phyloP scores from a whole-genome alignment of 805 yeast genomes.

The Candida succiphila region DNA sequence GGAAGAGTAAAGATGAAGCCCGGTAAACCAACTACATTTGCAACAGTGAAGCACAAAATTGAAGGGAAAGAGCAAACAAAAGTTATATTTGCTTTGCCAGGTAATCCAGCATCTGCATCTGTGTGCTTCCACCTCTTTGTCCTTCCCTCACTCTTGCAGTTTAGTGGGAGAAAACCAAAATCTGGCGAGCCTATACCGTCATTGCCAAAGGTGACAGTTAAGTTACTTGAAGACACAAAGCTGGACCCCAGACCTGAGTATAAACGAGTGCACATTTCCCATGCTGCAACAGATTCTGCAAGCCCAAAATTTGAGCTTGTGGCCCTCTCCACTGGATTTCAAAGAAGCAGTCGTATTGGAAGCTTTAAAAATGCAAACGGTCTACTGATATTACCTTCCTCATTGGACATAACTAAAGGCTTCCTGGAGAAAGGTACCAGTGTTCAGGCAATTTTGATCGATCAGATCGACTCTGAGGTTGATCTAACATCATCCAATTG shows the following conservation, averaged over 20 bases:
- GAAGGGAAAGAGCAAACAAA: constrained; percentile 11
- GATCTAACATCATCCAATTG: too few species aligned
- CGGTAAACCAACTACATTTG: constrained; percentile 50
- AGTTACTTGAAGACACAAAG: constrained; percentile 18
- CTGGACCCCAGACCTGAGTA: constrained; percentile 44
- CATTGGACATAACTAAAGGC: constrained; percentile 5
- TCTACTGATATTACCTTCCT: constrained; percentile 31
- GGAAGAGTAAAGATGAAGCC: constrained; percentile 53
- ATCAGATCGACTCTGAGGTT: neutral
- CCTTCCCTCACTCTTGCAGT: constrained; percentile 29
- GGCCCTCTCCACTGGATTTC: constrained; percentile 38
- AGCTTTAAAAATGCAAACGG: constrained; percentile 39
- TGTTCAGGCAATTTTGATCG: constrained; percentile 20
- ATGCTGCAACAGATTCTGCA: constrained; percentile 5
- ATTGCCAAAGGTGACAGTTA: constrained; percentile 25
- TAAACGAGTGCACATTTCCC: constrained; percentile 31
- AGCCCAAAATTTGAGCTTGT: constrained; percentile 16
- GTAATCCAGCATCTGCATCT: constrained; percentile 46
- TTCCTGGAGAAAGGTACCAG: constrained; percentile 10
- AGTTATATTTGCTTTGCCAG: constrained; percentile 40
- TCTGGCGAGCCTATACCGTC: constrained; percentile 11
- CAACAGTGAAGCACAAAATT: constrained; percentile 42
- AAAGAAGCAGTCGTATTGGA: constrained; percentile 39
- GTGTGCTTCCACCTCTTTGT: constrained; percentile 40
- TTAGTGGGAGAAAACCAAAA: constrained; percentile 21